These are phyloP conservation scores for Mycosphaerella sp. DNA, from an alignment of 2,329 filamentous ascomycete genomes.

Conservation along the genomic window DNA sequence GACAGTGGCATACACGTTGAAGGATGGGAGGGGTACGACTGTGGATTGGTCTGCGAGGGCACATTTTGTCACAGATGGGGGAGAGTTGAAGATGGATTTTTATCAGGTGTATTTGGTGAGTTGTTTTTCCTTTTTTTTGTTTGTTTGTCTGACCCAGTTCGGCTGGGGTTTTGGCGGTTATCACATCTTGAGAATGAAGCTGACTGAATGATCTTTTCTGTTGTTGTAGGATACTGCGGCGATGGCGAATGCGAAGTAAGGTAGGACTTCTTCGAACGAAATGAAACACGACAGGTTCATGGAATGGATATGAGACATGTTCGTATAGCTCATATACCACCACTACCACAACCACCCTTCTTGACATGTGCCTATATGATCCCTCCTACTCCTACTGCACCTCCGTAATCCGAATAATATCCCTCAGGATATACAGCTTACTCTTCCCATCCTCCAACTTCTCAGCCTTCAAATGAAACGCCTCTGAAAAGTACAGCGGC, in stretches of 20 bases:
- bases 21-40: conserved; percentile 42
- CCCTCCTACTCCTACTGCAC: neutral
- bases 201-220: neutral
- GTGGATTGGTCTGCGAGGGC: conserved; percentile 53
- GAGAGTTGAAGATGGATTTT: conserved; percentile 49
- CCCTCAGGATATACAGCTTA: neutral
- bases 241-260: conserved; percentile 23
- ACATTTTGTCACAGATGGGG: conserved; percentile 47
- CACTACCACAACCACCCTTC: no score
- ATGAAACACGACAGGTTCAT: no score
- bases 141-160: neutral
- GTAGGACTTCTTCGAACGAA: no score
- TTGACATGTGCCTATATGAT: neutral
- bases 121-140: conserved; percentile 11
- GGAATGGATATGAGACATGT: no score
- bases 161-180: no score
- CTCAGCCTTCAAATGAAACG: neutral
- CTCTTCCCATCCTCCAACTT: neutral
- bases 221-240: conserved; percentile 24
- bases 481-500: conserved; percentile 3
- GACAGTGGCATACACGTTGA: conserved; percentile 48
- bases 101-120: conserved; percentile 53
- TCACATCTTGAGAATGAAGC: neutral
- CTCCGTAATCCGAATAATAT: conserved; percentile 2
- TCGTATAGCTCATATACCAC: no score